Base-by-base conservation (phyloP, 2,329 filamentous ascomycete genomes). In the Geosmithia flava region DNA sequence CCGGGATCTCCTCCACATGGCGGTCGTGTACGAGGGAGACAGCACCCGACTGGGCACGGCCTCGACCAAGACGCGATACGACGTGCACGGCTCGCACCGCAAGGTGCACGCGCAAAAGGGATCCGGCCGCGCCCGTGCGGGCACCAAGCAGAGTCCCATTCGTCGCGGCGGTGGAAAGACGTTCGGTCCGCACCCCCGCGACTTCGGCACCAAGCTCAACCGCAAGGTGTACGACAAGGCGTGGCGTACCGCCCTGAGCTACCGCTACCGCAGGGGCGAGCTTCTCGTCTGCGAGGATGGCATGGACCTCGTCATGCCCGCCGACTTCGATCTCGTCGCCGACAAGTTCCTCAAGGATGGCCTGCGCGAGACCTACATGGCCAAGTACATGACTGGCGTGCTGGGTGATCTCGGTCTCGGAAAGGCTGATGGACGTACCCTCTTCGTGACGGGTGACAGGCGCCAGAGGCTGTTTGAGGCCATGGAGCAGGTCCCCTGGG, bases 151-250 rank as follows among this genome's bases (percentile, higher is more conserved):
- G 66, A 88, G 81, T 44, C 93, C 93, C 2, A 78, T 94, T 64
- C 68, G 88, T 42, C 75, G 76, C 52, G 93, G 93, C 54, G 93
- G 93, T 66, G 91, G 89, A 66, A 91, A 94, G 57, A 73, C 81
- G 1, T 87, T 89, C 59, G 93, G 93, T n/a, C 93, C 93, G 27
- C 83, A 90, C 57, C 90, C 90, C 23, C 78, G 93, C 62, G 88
- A 97, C 68, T 98, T 98, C 62, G 79, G 80, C 51, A 94, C 90
- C 20, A 76, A 77, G 16, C 73, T 98, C 48, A 89, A 85, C 57
- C 76, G 77, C 61, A 97, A 97, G 71, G 80, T 95, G 45, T 98
- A 98, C 70, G 90, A 97, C 67, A 75, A 94, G 57, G 93, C 93
- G 10, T 97, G 88, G 87, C 81, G 93, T 61, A 97, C 86, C 42